These are phyloP conservation scores for Elaeagnus macrophylla DNA, from an alignment of 306 rosid genomes.

Conservation along the genomic window DNA sequence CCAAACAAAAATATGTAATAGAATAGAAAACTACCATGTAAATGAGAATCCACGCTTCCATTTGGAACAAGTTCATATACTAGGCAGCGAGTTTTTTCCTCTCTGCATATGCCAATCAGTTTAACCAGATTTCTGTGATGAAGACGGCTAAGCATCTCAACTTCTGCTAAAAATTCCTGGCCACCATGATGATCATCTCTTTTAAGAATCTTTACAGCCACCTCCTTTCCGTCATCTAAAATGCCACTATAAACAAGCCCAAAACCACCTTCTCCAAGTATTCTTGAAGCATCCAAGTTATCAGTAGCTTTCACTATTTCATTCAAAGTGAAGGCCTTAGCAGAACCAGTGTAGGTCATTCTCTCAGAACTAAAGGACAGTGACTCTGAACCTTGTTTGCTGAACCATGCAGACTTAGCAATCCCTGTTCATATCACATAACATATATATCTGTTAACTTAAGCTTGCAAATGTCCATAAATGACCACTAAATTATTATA, in stretches of 20 bases:
- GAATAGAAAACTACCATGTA: constrained; percentile 51
- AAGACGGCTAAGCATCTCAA: constrained; percentile 92
- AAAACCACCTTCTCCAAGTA: constrained; percentile 99
- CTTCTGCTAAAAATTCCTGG: constrained; percentile 94
- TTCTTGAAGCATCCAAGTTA: constrained; percentile 64
- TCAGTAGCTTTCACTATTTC: constrained; percentile 76
- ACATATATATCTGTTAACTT: too few species aligned
- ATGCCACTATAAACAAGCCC: constrained; percentile 76
- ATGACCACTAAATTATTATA: too few species aligned
- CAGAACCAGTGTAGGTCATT: constrained; percentile 60
- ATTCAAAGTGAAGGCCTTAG: constrained; percentile 57
- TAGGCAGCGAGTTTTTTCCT: constrained; percentile 69
- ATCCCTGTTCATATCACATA: constrained; percentile 25
- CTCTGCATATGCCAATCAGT: constrained; percentile 77
- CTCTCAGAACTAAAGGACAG: constrained; percentile 40
- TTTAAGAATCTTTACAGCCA: constrained; percentile 91
- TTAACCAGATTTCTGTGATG: constrained; percentile 93
- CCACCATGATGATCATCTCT: constrained; percentile 77
- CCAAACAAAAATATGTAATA: too few species aligned
- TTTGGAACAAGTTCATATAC: constrained; percentile 91
- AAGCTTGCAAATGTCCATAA: too few species aligned
- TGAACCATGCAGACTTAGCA: constrained; percentile 17
- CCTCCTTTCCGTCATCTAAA: constrained; percentile 73
- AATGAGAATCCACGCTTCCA: constrained; percentile 93
- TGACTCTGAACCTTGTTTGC: constrained; percentile 42